phyloP scores from a whole-genome alignment of 495 filamentous ascomycete genomes.

The Schizothecium vesticola region DNA sequence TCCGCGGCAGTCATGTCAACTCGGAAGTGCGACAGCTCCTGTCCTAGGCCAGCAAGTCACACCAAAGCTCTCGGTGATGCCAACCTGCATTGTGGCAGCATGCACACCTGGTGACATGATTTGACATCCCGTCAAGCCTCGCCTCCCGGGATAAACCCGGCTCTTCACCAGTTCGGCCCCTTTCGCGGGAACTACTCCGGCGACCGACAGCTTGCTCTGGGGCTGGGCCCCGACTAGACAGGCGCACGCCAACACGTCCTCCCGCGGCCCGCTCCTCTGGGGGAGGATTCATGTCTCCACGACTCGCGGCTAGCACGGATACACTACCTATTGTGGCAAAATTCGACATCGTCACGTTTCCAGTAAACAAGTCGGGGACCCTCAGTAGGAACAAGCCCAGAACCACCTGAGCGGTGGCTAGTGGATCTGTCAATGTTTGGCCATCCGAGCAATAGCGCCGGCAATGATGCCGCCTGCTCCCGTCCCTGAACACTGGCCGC shows the following conservation, averaged over 20 bases:
- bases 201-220: too few species aligned
- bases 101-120: conserved; percentile 1
- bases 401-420: neutral
- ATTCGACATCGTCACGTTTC: neutral
- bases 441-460: too few species aligned
- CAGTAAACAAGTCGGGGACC: neutral
- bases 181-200: neutral
- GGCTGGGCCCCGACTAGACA: neutral
- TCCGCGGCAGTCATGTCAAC: conserved; percentile 2
- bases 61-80: neutral
- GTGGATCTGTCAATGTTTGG: too few species aligned
- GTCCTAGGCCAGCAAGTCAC: neutral
- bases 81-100: neutral
- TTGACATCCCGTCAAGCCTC: conserved; percentile 1
- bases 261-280: conserved; percentile 1
- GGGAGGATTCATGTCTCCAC: neutral
- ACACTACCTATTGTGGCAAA: neutral
- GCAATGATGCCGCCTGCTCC: too few species aligned
- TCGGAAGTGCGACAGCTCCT: neutral
- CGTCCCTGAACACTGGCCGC: too few species aligned
- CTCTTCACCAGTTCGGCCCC: neutral
- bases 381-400: neutral
- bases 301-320: neutral
- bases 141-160: conserved; percentile 9
- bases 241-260: conserved; percentile 4